Conservation (phyloP, 2,329 filamentous ascomycete genomes). For the Leptographium lundbergii region DNA sequence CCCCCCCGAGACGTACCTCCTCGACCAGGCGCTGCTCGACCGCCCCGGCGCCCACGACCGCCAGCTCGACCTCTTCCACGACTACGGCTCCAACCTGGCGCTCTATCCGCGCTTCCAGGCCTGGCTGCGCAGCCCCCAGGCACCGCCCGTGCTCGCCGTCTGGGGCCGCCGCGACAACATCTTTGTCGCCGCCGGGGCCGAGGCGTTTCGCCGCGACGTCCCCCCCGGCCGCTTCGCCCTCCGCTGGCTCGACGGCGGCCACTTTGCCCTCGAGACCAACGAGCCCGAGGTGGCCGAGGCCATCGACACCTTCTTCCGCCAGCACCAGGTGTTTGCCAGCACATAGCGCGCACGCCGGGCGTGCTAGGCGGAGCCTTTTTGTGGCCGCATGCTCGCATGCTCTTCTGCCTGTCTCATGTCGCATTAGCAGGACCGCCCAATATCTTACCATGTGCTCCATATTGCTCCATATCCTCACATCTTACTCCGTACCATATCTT, state of each 20-base stretch:
- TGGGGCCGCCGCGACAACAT: constrained; percentile 47
- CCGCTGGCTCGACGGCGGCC: constrained; percentile 39
- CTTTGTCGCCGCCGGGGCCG: constrained; percentile 36
- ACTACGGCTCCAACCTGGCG: constrained; percentile 41
- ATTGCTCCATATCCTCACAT: too few species aligned
- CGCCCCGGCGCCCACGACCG: constrained; percentile 33
- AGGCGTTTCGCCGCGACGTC: constrained; percentile 39
- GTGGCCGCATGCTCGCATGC: too few species aligned
- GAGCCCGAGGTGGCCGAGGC: constrained; percentile 17
- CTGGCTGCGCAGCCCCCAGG: constrained; percentile 35
- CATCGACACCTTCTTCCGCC: constrained; percentile 18
- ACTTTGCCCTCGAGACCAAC: constrained; percentile 36
- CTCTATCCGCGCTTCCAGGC: constrained; percentile 43
- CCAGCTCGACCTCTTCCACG: constrained; percentile 44
- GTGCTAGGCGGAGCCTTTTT: too few species aligned
- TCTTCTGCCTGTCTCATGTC: too few species aligned
- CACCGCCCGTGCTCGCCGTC: constrained; percentile 37
- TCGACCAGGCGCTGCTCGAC: constrained; percentile 40
- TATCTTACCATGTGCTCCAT: too few species aligned
- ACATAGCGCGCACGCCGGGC: neutral
- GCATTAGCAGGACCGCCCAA: too few species aligned
- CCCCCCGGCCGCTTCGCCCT: constrained; percentile 27
- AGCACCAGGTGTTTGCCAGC: constrained; percentile 14
- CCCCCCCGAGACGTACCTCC: constrained; percentile 31
- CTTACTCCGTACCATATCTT: too few species aligned